Conservation (phyloP, 2,329 filamentous ascomycete species). For the Penicillium psychrosexuale region DNA sequence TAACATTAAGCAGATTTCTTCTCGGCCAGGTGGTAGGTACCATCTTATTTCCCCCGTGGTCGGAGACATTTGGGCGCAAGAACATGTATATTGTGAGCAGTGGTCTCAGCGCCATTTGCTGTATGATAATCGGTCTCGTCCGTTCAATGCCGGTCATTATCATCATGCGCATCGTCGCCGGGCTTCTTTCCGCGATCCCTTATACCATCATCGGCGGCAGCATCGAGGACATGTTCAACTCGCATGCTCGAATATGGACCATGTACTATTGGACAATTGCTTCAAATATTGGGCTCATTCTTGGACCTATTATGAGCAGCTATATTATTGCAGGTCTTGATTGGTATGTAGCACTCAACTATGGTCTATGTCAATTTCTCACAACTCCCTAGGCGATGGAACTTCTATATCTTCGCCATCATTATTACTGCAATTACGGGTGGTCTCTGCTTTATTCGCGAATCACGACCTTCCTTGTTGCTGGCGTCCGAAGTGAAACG, state of each 20-base stretch:
- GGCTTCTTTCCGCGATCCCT: slow-evolving; percentile 48
- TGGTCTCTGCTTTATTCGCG: slow-evolving; percentile 39
- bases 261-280: slow-evolving; percentile 47
- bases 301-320: slow-evolving; percentile 47
- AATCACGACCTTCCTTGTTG: slow-evolving; percentile 47
- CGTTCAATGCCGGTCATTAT: slow-evolving; percentile 38
- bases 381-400: slow-evolving; percentile 39
- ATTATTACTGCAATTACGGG: slow-evolving; percentile 35
- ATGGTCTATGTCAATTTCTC: not conserved
- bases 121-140: slow-evolving; percentile 39
- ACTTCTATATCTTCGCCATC: slow-evolving; percentile 45
- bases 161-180: slow-evolving; percentile 45
- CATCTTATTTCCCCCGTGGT: slow-evolving; percentile 37
- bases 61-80: slow-evolving; percentile 40
- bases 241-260: slow-evolving; percentile 46
- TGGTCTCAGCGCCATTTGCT: slow-evolving; percentile 30
- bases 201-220: slow-evolving; percentile 49
- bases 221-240: slow-evolving; percentile 52
- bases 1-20: slow-evolving; percentile 28
- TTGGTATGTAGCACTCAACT: slow-evolving; percentile 31
- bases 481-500: slow-evolving; percentile 36
- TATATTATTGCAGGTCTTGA: slow-evolving; percentile 39
- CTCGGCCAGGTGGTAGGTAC: slow-evolving; percentile 35
- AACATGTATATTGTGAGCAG: slow-evolving; percentile 35
- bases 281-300: slow-evolving; percentile 43